Evolutionary conservation across 805 yeast species (phyloP), one percentile per base, ranked within the genome.

Genomic region (Wickerhamomyces canadensis): DNA sequence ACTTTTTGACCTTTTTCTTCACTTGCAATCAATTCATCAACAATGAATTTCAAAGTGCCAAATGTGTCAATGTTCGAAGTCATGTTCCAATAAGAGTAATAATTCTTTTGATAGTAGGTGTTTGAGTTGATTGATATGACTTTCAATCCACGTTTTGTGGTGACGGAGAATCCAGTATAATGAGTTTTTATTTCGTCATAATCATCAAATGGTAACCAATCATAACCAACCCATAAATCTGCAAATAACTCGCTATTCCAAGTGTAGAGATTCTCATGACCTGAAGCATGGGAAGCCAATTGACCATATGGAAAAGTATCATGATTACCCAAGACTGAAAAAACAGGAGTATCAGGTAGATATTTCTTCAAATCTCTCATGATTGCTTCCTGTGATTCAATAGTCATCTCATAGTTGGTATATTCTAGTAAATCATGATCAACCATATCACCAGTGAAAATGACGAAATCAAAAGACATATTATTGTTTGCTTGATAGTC

Each of bases 371-470:
- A 64, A 41, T 78, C 70, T 44, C 70, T 60, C 56, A 76, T 67
- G 2, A 72, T 57, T 17, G 57, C 54, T 37, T 65, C 67, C 54
- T 80, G 84, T n/a, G 81, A 77, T 34, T 45, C 44, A 39, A 65
- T 62, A 25, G 80, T 72, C 44, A 67, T 63, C 31, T 75, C 68
- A 44, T 54, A 58, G 31, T 72, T 64, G 33, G 71, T 70, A 49
- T 70, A 67, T 33, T 67, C 65, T 11, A 63, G 51, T 22, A 71
- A 76, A 47, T 74, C 79, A 51, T 81, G 89, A 54, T 81, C 87
- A 37, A 80, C 81, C 53, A 80, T 65, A 51, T 81, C 89, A 39
- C 88, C 88, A 5, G 87, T 81, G 65, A 81, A 81, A 27, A 81
- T 57, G 3, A 81, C 69, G 51, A 80, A 80, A 36, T 78, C 80